These are phyloP conservation scores for Entomortierella chlamydospora DNA, from an alignment of 192 early-diverging fungal species.

Conservation along the genomic window DNA sequence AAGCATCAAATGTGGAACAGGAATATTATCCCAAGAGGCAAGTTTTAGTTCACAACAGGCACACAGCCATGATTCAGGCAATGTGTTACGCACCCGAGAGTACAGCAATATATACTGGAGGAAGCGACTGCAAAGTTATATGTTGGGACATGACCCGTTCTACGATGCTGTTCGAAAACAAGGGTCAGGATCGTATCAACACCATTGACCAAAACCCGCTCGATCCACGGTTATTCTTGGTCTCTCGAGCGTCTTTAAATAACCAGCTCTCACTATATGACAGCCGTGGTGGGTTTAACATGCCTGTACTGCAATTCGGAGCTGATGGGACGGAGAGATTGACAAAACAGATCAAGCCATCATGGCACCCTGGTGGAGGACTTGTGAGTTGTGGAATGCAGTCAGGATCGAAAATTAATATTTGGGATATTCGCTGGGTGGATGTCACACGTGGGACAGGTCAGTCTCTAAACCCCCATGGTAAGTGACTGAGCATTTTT, in stretches of 20 bases:
- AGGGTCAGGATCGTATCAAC: conserved; percentile 27
- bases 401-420: conserved; percentile 43
- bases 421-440: conserved; percentile 52
- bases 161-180: conserved; percentile 26
- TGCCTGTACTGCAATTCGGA: conserved; percentile 34
- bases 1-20: conserved; percentile 6
- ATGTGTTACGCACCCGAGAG: conserved; percentile 19
- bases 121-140: conserved; percentile 34
- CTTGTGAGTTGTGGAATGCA: conserved; percentile 45
- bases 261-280: conserved; percentile 46
- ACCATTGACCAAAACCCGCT: conserved; percentile 28
- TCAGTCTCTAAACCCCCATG: conserved; percentile 35
- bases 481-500: too few relatives aligned
- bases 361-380: conserved; percentile 44
- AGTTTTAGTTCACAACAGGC: conserved; percentile 17
- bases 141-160: conserved; percentile 43
- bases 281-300: conserved; percentile 12
- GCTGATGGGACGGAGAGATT: conserved; percentile 33
- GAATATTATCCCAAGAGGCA: conserved; percentile 21
- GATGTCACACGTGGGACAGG: conserved; percentile 43
- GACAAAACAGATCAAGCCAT: conserved; percentile 23
- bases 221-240: conserved; percentile 33
- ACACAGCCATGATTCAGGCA: conserved; percentile 41
- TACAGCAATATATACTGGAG: conserved; percentile 25
- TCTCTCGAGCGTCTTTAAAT: conserved; percentile 20